These are phyloP conservation scores for Calonectria leucothoes DNA, from an alignment of 2,329 filamentous ascomycete genomes.

Conservation along the genomic window DNA sequence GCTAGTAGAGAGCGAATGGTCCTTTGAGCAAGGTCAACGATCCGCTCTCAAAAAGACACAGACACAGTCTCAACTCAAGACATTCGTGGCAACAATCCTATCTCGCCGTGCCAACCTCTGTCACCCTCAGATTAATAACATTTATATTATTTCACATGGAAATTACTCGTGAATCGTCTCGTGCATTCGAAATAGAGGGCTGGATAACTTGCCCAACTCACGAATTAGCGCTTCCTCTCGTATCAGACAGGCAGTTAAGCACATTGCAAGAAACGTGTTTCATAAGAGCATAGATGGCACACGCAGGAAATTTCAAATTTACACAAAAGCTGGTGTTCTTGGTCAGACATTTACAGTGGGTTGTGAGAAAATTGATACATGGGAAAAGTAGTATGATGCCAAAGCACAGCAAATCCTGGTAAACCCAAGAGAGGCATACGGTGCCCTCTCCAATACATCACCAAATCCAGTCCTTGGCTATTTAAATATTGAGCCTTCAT, in stretches of 20 bases:
- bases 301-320: too few relatives aligned
- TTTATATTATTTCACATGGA: not conserved
- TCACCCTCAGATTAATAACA: not conserved
- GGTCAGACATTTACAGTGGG: not conserved
- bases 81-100: not conserved
- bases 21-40: too few relatives aligned
- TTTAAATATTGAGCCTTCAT: not conserved
- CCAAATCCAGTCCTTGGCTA: not conserved
- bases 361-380: not conserved
- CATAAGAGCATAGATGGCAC: too few relatives aligned
- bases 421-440: not conserved
- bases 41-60: too few relatives aligned
- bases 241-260: not conserved
- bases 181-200: not conserved
- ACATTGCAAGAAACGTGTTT: not conserved
- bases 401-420: not conserved
- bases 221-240: not conserved
- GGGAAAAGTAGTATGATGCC: not conserved
- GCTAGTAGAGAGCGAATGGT: not conserved
- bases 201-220: not conserved
- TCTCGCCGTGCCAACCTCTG: not conserved
- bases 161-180: rapidly evolving
- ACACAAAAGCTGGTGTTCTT: not conserved
- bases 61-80: not conserved
- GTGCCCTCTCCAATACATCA: not conserved